A percentile compares a stretch with the other conserved stretches of the same genome.
Evolutionary conservation across 192 early-diverging fungal species (phyloP).

Genomic region (Glomus cerebriforme): DNA sequence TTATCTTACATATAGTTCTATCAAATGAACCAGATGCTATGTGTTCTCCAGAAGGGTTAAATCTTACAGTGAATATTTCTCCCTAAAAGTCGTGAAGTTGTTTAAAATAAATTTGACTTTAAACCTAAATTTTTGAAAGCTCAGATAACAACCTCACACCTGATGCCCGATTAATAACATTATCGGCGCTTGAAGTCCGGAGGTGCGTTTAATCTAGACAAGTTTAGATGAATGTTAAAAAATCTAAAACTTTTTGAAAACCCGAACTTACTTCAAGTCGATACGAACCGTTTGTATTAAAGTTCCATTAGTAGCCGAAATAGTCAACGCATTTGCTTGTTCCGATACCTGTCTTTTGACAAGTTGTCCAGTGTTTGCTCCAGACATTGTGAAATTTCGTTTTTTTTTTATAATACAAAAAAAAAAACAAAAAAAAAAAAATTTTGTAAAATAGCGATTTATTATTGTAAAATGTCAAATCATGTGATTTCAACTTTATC

Average conservation of each 20-base stretch:
- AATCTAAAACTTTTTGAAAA: too few relatives aligned
- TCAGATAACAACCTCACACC: slow-evolving; percentile 37
- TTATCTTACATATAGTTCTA: slow-evolving; percentile 72
- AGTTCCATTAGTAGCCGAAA: slow-evolving; percentile 35
- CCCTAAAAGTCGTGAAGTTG: slow-evolving; percentile 49
- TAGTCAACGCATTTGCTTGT: slow-evolving; percentile 39
- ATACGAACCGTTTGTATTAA: slow-evolving; percentile 43
- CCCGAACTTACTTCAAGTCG: too few relatives aligned
- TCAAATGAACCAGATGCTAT: slow-evolving; percentile 85
- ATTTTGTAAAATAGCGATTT: too few relatives aligned
- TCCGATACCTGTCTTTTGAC: slow-evolving; percentile 45
- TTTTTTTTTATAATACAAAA: not conserved
- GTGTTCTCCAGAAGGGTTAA: slow-evolving; percentile 81
- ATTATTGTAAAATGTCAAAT: too few relatives aligned
- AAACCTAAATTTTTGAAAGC: not conserved
- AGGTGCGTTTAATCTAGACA: slow-evolving; percentile 57
- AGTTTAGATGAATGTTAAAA: not conserved
- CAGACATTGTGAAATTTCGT: not conserved
- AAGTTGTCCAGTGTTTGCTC: slow-evolving; percentile 20
- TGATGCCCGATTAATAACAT: slow-evolving; percentile 84
- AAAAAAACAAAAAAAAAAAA: too few relatives aligned
- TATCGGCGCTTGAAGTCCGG: slow-evolving; percentile 78
- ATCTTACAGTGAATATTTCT: slow-evolving; percentile 82
- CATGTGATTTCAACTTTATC: too few relatives aligned
- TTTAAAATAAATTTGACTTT: slow-evolving; percentile 37